A percentile compares a stretch with the other conserved stretches of the same genome.
Conservation (phyloP, 768 basidiomycete genomes). For the Suillus subalutaceus region DNA sequence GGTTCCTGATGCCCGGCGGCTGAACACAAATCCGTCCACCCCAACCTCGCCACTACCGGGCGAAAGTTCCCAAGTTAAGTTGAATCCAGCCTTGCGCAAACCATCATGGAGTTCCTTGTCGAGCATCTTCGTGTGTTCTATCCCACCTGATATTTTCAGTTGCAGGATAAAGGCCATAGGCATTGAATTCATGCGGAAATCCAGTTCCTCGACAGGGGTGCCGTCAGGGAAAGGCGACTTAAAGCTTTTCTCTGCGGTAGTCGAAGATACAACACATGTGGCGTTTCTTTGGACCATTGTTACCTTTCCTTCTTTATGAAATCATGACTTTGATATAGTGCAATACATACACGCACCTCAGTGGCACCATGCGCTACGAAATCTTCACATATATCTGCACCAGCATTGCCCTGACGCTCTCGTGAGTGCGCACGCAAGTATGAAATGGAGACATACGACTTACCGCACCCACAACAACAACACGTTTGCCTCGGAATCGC, state of each 20-base stretch:
- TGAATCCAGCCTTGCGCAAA: background rate
- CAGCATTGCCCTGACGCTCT: background rate
- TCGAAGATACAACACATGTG: background rate
- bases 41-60: background rate
- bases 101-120: background rate
- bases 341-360: background rate
- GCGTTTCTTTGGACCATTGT: constrained; percentile 1
- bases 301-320: background rate
- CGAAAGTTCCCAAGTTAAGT: background rate
- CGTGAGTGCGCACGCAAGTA: background rate
- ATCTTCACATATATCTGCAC: background rate
- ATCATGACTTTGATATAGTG: background rate
- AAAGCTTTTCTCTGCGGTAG: background rate
- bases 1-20: background rate
- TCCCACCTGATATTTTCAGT: background rate
- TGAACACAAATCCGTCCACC: background rate
- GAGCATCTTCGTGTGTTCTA: background rate
- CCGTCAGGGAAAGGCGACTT: background rate
- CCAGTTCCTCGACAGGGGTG: background rate
- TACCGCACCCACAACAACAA: background rate
- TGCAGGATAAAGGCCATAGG: background rate
- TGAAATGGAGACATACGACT: background rate
- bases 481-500: background rate
- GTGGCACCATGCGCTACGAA: background rate
- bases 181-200: background rate